These are phyloP conservation scores for Candida quercuum DNA, from an alignment of 805 yeast species.

Conservation along the genomic window DNA sequence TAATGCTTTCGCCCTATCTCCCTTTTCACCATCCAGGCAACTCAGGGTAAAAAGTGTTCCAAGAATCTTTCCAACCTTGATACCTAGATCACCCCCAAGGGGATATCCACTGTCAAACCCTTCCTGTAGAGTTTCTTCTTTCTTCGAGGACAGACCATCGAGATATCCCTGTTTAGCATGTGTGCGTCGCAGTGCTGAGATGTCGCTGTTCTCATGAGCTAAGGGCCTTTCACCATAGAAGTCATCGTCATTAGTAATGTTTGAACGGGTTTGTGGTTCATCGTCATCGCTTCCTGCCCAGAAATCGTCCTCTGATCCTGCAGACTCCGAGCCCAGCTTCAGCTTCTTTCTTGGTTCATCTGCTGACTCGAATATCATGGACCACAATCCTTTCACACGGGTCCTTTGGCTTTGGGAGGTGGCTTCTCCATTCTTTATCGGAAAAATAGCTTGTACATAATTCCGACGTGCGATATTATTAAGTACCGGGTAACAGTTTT, in stretches of 20 bases:
- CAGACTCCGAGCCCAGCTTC: conserved; percentile 3
- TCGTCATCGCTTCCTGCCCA: conserved; percentile 31
- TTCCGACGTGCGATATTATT: too few relatives aligned
- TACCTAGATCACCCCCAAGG: conserved; percentile 66
- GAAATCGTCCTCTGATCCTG: conserved; percentile 21
- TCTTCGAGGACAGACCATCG: conserved; percentile 68
- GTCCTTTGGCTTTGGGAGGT: too few relatives aligned
- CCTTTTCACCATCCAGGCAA: conserved; percentile 10
- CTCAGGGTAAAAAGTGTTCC: conserved; percentile 41
- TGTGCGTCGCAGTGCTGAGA: conserved; percentile 42
- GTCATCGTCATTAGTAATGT: conserved; percentile 23
- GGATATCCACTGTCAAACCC: conserved; percentile 85
- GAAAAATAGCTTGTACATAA: too few relatives aligned
- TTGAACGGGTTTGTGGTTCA: conserved; percentile 18
- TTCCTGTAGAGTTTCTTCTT: conserved; percentile 63
- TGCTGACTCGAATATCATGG: conserved; percentile 1
- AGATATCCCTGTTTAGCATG: conserved; percentile 80
- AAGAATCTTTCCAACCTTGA: conserved; percentile 56
- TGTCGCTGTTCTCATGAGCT: conserved; percentile 18
- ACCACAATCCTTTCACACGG: too few relatives aligned
- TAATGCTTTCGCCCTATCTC: conserved; percentile 17
- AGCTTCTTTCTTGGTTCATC: neutral
- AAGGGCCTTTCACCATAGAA: conserved; percentile 29
- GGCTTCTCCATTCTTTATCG: too few relatives aligned
- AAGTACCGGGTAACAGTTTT: too few relatives aligned